These are phyloP conservation scores for Platanthera zijinensis DNA, from an alignment of 106 monocot genomes.

Conservation along the genomic window DNA sequence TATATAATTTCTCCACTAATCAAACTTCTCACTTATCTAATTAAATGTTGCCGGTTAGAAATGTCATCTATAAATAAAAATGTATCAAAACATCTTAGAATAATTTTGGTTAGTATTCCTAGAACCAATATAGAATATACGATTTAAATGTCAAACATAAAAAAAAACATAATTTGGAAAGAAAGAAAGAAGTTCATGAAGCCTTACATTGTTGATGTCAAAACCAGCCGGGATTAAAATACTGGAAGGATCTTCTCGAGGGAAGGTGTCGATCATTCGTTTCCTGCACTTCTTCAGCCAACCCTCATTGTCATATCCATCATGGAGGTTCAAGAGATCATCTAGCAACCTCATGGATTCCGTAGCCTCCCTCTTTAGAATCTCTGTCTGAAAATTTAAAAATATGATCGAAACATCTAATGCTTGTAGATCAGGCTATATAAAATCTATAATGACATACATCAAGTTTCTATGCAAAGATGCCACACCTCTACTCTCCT, in stretches of 20 bases:
- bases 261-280: conserved; percentile 72
- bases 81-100: too few species aligned
- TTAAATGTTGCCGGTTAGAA: too few species aligned
- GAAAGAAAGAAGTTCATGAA: not conserved
- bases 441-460: not conserved
- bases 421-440: not conserved
- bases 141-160: not conserved
- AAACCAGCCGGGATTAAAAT: conserved; percentile 77
- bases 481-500: conserved; percentile 75
- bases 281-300: conserved; percentile 93
- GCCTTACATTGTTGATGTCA: conserved; percentile 59
- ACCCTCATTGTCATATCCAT: conserved; percentile 67
- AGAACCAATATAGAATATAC: not conserved
- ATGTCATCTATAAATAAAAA: too few species aligned
- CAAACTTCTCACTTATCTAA: too few species aligned
- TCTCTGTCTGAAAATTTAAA: conserved; percentile 50
- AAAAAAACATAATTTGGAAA: not conserved
- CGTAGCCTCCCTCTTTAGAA: conserved; percentile 77
- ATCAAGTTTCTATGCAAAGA: not conserved
- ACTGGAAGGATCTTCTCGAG: conserved; percentile 78
- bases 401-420: not conserved
- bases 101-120: too few species aligned
- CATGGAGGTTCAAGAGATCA: conserved; percentile 88
- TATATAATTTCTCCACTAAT: too few species aligned
- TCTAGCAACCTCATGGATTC: conserved; percentile 81